Base-by-base conservation (phyloP, 306 rosid genomes). In the Erythrophleum fordii region DNA sequence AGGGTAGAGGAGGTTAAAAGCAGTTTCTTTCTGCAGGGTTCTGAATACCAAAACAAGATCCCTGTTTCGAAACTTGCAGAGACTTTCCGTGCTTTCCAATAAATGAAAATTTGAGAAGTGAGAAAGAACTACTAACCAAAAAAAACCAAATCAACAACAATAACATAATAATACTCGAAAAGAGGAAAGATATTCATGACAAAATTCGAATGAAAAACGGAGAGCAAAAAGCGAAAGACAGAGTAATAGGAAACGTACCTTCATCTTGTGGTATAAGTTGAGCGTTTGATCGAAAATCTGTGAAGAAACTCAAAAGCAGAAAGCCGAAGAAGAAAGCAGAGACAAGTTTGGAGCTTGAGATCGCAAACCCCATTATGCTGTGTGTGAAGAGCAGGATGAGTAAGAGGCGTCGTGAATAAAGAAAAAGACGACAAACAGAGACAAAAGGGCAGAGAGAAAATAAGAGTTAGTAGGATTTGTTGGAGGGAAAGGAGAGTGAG, bases 181-280 rank as follows among this genome's bases (percentile, higher is more conserved):
- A 20, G 14, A 41, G 14, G 39, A 20, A 62, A 79, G 12, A 65
- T 0, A 26, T 11, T 9, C 6, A 31, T 46, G 17, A 2, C 1
- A 7, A 23, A 53, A n/a, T 23, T 0, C 4, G 23, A 45, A 3
- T 8, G 22, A 18, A 31, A 62, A 8, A 18, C 44, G 18, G 58
- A 25, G 18, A 11, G 0, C 6, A 31, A 4, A 31, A 31, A 31
- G 34, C 4, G 34, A 31, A 4, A 31, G 34, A 31, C 34, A 17
- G 58, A 66, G 28, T 6, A 9, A 3, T 37, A 29, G 77, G 29
- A 17, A 69, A 42, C 7, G 58, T 59, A 94, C 98, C 97, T 94
- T 94, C 98, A n/a, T 87, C 81, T 69, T 77, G 72, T 29, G 97
- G 92, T 17, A 94, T 20, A 66, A 78, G 86, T 85, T 89, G 88